Percentiles rank a stretch among this genome's conserved stretches.
phyloP scores from a whole-genome alignment of 176 grass and related monocot species.

The Raddia distichophylla region DNA sequence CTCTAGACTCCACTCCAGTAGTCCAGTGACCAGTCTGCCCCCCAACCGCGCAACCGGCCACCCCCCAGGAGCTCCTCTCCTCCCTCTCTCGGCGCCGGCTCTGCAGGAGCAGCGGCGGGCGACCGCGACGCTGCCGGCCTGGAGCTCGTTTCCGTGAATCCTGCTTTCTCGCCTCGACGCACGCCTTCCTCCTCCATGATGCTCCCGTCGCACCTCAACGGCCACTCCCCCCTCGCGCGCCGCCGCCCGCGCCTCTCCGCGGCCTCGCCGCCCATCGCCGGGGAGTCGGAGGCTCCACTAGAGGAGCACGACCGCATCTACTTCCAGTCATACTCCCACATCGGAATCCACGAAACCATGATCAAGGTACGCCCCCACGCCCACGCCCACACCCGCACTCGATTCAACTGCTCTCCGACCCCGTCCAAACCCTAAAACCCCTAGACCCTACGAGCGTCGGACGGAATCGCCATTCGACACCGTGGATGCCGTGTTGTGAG shows the following conservation, averaged over 20 bases:
- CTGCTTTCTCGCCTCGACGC: too few species aligned
- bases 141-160: too few species aligned
- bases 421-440: slow-evolving; percentile 30
- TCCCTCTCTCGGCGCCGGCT: too few species aligned
- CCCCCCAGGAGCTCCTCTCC: too few species aligned
- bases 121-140: too few species aligned
- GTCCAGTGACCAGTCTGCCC: too few species aligned
- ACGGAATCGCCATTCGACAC: not conserved
- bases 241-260: slow-evolving; percentile 53
- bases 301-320: slow-evolving; percentile 68
- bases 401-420: not conserved
- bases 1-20: too few species aligned
- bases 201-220: slow-evolving; percentile 67
- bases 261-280: slow-evolving; percentile 25
- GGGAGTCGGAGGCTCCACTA: slow-evolving; percentile 25
- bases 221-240: slow-evolving; percentile 51
- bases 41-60: too few species aligned
- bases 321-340: slow-evolving; percentile 83
- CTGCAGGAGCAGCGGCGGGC: too few species aligned
- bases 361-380: slow-evolving; percentile 66
- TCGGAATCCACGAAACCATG: slow-evolving; percentile 86
- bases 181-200: slow-evolving; percentile 35
- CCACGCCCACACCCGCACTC: not conserved
- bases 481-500: not conserved
- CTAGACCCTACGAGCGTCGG: slow-evolving; percentile 16